phyloP scores from a whole-genome alignment of 1,284 basidiomycete genomes.

The Ganoderma resinaceum region DNA sequence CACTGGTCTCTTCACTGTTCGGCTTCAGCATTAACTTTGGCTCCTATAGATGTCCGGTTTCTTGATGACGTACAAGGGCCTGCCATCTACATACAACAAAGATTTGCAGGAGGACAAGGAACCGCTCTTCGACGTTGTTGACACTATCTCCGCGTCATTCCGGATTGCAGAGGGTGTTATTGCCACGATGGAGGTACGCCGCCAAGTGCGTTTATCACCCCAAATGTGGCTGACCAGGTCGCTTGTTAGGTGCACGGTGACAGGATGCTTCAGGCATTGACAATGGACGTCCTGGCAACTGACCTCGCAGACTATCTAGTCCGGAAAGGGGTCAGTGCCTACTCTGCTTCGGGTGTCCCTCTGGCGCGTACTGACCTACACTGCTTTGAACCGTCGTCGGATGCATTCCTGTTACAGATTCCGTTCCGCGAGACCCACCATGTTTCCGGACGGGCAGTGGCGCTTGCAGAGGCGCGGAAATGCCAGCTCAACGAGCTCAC shows the following conservation, averaged over 20 bases:
- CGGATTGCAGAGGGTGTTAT: constrained; percentile 96
- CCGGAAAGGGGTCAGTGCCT: constrained; percentile 86
- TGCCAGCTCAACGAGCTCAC: constrained; percentile 86
- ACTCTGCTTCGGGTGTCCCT: not conserved
- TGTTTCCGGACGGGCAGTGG: constrained; percentile 95
- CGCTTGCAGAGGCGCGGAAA: constrained; percentile 86
- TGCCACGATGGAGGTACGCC: constrained; percentile 80
- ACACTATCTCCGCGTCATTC: constrained; percentile 90
- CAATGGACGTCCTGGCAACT: constrained; percentile 97
- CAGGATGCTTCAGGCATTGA: constrained; percentile 90
- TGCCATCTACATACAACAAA: constrained; percentile 99
- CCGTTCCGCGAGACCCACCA: constrained; percentile 99
- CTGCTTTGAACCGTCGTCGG: constrained; percentile 9
- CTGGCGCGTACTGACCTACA: constrained; percentile 9
- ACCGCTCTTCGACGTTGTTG: constrained; percentile 93
- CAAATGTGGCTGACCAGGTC: constrained; percentile 6
- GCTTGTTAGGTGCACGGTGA: constrained; percentile 79
- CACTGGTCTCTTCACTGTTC: not conserved
- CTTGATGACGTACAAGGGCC: constrained; percentile 96
- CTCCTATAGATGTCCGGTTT: constrained; percentile 90
- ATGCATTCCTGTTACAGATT: constrained; percentile 49
- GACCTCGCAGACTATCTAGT: constrained; percentile 98
- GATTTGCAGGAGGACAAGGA: constrained; percentile 99
- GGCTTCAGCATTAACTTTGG: constrained; percentile 9
- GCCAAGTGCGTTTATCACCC: constrained; percentile 7